Evolutionary conservation across 805 yeast species (phyloP).

Genomic region (Saturnispora dispora): DNA sequence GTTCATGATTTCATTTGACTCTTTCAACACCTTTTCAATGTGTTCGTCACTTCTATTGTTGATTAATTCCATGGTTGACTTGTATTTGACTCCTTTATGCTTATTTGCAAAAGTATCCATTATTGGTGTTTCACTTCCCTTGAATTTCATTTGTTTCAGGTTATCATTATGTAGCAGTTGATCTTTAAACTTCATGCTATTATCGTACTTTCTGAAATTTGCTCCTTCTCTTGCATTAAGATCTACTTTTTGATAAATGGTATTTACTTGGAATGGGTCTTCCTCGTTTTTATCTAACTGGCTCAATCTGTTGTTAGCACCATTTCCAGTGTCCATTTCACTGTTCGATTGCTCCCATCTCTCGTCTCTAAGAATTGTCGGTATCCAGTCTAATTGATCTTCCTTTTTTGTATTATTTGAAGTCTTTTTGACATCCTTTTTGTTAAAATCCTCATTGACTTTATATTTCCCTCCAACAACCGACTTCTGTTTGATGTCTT

Average conservation of each 20-base stretch:
- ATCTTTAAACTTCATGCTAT: constrained; percentile 16
- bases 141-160: constrained; percentile 15
- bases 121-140: constrained; percentile 11
- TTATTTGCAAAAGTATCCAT: constrained; percentile 28
- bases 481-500: constrained; percentile 9
- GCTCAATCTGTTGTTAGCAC: not conserved
- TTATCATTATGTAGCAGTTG: constrained; percentile 14
- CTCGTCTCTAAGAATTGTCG: constrained; percentile 19
- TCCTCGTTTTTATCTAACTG: not conserved
- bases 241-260: constrained; percentile 18
- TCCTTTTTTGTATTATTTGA: not conserved
- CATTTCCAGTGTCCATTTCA: not conserved
- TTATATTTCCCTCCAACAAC: constrained; percentile 6
- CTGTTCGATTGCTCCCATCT: constrained; percentile 18
- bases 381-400: constrained; percentile 18
- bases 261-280: constrained; percentile 11
- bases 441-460: constrained; percentile 10
- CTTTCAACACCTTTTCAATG: constrained; percentile 1
- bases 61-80: constrained; percentile 17
- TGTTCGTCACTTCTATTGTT: constrained; percentile 11
- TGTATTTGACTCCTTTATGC: constrained; percentile 8
- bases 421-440: not conserved
- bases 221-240: constrained; percentile 19
- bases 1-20: constrained; percentile 1
- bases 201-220: constrained; percentile 24